Percentiles rank a stretch among this genome's conserved stretches.
Evolutionary conservation across 2,329 filamentous ascomycete species (phyloP).

Genomic region (Aspergillus quadricinctus): DNA sequence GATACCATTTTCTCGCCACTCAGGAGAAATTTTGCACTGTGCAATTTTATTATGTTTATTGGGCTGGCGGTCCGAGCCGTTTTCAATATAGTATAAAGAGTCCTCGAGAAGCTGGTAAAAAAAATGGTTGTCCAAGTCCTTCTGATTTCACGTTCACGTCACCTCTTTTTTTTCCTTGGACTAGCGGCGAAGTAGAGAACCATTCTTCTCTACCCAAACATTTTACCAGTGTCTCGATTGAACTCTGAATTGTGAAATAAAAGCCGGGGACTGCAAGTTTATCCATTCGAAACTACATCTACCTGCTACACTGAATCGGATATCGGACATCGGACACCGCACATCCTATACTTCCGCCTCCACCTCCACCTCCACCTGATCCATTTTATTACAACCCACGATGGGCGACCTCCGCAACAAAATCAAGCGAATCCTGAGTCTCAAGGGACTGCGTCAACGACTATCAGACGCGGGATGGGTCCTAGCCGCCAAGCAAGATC

Average conservation of each 20-base stretch:
- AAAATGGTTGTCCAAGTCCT: background rate
- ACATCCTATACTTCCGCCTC: background rate
- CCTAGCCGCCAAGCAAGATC: slow-evolving; percentile 15
- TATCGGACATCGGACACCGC: background rate
- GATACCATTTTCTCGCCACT: background rate
- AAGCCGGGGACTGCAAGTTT: background rate
- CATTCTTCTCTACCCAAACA: background rate
- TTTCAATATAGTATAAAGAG: background rate
- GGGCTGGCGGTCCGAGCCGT: background rate
- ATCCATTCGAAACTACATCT: background rate
- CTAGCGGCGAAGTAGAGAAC: background rate
- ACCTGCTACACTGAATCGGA: background rate
- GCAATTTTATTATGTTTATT: background rate
- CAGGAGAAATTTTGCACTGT: background rate
- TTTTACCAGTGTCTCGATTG: background rate
- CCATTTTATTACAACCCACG: background rate
- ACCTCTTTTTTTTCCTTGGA: background rate
- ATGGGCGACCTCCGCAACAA: background rate
- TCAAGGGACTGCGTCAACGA: background rate
- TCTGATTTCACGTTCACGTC: background rate
- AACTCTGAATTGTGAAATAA: background rate
- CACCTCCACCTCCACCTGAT: background rate
- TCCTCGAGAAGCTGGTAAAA: background rate
- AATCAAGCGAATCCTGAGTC: background rate
- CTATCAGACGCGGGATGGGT: background rate